These are phyloP conservation scores for Melastoma candidum DNA, from an alignment of 441 rosid genomes.

Conservation along the genomic window DNA sequence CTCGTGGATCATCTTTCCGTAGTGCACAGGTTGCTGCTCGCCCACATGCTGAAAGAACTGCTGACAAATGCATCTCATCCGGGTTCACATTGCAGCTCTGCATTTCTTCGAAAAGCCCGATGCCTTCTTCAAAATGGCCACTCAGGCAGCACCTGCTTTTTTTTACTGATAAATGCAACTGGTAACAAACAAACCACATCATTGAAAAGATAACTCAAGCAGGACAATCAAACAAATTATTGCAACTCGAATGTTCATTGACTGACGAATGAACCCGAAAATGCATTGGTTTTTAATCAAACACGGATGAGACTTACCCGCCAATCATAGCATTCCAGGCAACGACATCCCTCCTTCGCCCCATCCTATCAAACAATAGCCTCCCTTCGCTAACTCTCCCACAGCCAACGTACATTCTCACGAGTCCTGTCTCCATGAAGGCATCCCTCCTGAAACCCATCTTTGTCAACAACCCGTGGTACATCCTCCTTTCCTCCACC, in stretches of 20 bases:
- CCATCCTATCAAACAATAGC: conserved; percentile 46
- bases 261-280: not conserved
- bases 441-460: conserved; percentile 36
- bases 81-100: conserved; percentile 27
- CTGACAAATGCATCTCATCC: conserved; percentile 45
- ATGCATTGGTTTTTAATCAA: not conserved
- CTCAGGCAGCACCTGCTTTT: conserved; percentile 32
- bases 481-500: conserved; percentile 41
- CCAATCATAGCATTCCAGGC: conserved; percentile 53
- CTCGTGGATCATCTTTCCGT: conserved; percentile 38
- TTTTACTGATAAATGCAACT: not conserved
- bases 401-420: conserved; percentile 27
- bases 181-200: conserved; percentile 6
- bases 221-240: not conserved
- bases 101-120: conserved; percentile 63
- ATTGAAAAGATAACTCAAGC: conserved; percentile 1
- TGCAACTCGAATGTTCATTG: too few species aligned
- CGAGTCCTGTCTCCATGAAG: conserved; percentile 41
- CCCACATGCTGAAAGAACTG: conserved; percentile 41
- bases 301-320: conserved; percentile 26
- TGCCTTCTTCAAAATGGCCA: conserved; percentile 35
- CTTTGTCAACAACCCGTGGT: conserved; percentile 46
- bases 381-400: conserved; percentile 33
- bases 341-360: conserved; percentile 38
- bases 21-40: conserved; percentile 28